These are phyloP conservation scores for Scheffersomyces ergatensis DNA, from an alignment of 805 yeast genomes.

Conservation along the genomic window DNA sequence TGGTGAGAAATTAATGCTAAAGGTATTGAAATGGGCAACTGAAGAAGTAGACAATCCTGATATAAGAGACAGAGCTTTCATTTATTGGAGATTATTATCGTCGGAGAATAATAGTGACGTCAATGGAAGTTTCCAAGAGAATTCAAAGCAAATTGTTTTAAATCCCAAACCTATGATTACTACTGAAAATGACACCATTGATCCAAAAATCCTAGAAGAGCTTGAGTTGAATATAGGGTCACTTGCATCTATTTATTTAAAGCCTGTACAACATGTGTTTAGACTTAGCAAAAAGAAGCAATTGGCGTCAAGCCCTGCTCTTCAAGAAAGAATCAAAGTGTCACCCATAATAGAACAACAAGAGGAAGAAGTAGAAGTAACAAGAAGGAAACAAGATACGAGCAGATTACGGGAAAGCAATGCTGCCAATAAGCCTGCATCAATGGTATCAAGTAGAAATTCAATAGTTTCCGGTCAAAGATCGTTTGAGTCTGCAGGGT, in stretches of 20 bases:
- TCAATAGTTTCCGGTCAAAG: conserved; percentile 9
- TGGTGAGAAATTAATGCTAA: conserved; percentile 57
- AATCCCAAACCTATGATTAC: conserved; percentile 62
- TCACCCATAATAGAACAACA: not conserved
- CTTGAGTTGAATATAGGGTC: conserved; percentile 79
- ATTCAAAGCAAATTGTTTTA: conserved; percentile 50
- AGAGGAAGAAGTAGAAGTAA: not conserved
- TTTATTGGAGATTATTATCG: conserved; percentile 81
- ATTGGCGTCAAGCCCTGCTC: conserved; percentile 47
- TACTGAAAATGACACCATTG: conserved; percentile 66
- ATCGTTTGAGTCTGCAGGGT: conserved; percentile 19
- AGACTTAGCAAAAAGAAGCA: conserved; percentile 53
- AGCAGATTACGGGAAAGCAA: not conserved
- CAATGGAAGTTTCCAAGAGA: conserved; percentile 38
- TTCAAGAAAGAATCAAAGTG: conserved; percentile 16
- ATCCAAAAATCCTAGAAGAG: conserved; percentile 71
- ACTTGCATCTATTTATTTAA: conserved; percentile 77
- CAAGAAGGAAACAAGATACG: not conserved
- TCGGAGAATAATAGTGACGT: conserved; percentile 29
- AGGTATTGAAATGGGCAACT: conserved; percentile 63
- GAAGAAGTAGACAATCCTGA: conserved; percentile 82
- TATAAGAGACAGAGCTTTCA: conserved; percentile 76
- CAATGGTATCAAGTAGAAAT: conserved; percentile 1
- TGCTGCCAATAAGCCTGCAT: not conserved
- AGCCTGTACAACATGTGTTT: conserved; percentile 81